Evolutionary conservation across 306 rosid species (phyloP), one percentile per base, ranked within the genome.

Genomic region (Sindora glabra): DNA sequence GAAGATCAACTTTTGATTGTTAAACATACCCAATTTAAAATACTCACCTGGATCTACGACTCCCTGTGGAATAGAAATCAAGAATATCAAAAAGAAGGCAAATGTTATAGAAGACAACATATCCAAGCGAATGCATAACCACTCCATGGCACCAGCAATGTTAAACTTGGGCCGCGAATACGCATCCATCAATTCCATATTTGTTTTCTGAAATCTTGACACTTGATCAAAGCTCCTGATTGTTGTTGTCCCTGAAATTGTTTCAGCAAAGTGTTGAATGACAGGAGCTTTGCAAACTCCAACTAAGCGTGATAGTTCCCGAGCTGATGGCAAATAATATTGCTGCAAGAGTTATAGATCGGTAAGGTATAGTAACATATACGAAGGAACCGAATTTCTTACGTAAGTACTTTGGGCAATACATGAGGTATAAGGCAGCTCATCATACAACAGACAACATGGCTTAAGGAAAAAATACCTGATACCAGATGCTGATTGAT

Each of bases 281-380:
- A 80, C 70, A 11, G 89, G 89, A 63, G 94, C 89, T 68, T 88
- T 75, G 82, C 84, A 80, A 26, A 85, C 79, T 16, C 87, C 96
- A 51, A 73, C 76, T 65, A 84, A 66, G 2, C 94, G 79, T 15
- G 89, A 49, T 32, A 88, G 74, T 56, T 87, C 89, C 50, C 85
- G 53, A 3, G 92, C 80, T 14, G 87, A 48, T 51, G 94, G 52
- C 47, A 71, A 48, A 47, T 29, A 29, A 29, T 29, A 29, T 29
- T 29, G 1, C 34, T 29, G 34, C 34, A 29, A 9, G 8, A 29
- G 5, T 29, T 4, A 4, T 1, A 29, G 34, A 4, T 29, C 8
- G 34, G n/a, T n/a, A n/a, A n/a, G n/a, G n/a, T n/a, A n/a, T n/a
- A n/a, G n/a, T n/a, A n/a, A n/a, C n/a, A n/a, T n/a, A n/a, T n/a